phyloP scores from a whole-genome alignment of 768 basidiomycete genomes.

The Mycena crocata region DNA sequence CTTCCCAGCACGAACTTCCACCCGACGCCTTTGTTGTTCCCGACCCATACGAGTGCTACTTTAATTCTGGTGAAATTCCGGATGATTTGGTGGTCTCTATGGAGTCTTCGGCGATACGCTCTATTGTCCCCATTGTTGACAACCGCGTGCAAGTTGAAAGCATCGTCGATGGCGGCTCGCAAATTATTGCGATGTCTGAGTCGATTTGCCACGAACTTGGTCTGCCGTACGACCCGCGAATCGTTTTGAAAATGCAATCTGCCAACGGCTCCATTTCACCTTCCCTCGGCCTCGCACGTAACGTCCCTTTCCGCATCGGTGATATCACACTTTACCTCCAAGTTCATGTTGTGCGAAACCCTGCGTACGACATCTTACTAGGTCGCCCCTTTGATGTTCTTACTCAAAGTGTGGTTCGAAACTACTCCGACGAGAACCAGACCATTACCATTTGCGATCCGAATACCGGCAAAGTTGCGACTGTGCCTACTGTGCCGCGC shows the following conservation, averaged over 20 bases:
- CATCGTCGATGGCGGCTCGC: slow-evolving; percentile 37
- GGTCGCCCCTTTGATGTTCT: slow-evolving; percentile 26
- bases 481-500: slow-evolving; percentile 18
- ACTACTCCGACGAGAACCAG: slow-evolving; percentile 15
- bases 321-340: slow-evolving; percentile 22
- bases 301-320: slow-evolving; percentile 28
- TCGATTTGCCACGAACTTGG: slow-evolving; percentile 23
- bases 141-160: slow-evolving; percentile 17
- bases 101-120: slow-evolving; percentile 28
- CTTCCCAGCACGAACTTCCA: not conserved
- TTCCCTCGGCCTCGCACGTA: slow-evolving; percentile 22
- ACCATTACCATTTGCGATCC: slow-evolving; percentile 19
- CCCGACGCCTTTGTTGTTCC: slow-evolving; percentile 2
- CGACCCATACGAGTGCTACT: not conserved
- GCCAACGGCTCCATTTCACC: slow-evolving; percentile 3
- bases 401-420: slow-evolving; percentile 1
- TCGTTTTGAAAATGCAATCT: slow-evolving; percentile 12
- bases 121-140: slow-evolving; percentile 10
- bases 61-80: slow-evolving; percentile 1
- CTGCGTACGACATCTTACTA: slow-evolving; percentile 27
- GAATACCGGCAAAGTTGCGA: not conserved
- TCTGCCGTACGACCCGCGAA: slow-evolving; percentile 4
- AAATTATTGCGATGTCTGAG: slow-evolving; percentile 39
- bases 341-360: slow-evolving; percentile 24
- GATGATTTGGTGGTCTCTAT: slow-evolving; percentile 14